Percentiles rank a stretch among this genome's conserved stretches.
Conservation (phyloP, 2,329 filamentous ascomycete genomes). For the Xylaria sp. region DNA sequence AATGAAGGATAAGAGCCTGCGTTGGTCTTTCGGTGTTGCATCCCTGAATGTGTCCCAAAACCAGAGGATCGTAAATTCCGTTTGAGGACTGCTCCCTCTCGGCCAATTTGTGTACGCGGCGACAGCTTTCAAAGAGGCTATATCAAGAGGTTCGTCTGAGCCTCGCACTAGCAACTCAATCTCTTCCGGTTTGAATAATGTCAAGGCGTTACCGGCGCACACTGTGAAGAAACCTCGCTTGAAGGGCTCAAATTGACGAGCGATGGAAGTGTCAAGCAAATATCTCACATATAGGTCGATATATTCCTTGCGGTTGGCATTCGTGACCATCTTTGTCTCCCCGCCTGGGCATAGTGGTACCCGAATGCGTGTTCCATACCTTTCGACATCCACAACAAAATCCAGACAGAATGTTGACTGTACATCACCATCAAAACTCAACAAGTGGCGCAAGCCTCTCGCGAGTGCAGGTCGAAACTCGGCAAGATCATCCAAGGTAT, state of each 20-base stretch:
- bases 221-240: slow-evolving; percentile 94
- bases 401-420: slow-evolving; percentile 82
- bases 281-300: slow-evolving; percentile 86
- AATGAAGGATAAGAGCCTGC: slow-evolving; percentile 84
- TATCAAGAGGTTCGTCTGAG: slow-evolving; percentile 84
- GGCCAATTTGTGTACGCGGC: slow-evolving; percentile 87
- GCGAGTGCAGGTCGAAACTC: slow-evolving; percentile 83
- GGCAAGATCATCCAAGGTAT: slow-evolving; percentile 82
- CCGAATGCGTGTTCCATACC: slow-evolving; percentile 74
- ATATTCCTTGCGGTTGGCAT: slow-evolving; percentile 83
- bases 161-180: slow-evolving; percentile 89
- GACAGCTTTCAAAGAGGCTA: slow-evolving; percentile 77
- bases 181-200: slow-evolving; percentile 88
- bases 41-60: slow-evolving; percentile 86
- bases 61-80: slow-evolving; percentile 78
- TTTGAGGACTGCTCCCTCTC: slow-evolving; percentile 56
- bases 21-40: slow-evolving; percentile 73
- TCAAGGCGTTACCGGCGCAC: slow-evolving; percentile 87
- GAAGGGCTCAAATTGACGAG: slow-evolving; percentile 90
- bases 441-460: slow-evolving; percentile 75
- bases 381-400: slow-evolving; percentile 80
- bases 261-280: slow-evolving; percentile 79
- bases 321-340: slow-evolving; percentile 81
- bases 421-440: slow-evolving; percentile 87
- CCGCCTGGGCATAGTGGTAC: slow-evolving; percentile 80